Percentiles rank a stretch among this genome's conserved stretches.
Evolutionary conservation across 768 basidiomycete genomes (phyloP).

Genomic region (Sarcodon aspratus): DNA sequence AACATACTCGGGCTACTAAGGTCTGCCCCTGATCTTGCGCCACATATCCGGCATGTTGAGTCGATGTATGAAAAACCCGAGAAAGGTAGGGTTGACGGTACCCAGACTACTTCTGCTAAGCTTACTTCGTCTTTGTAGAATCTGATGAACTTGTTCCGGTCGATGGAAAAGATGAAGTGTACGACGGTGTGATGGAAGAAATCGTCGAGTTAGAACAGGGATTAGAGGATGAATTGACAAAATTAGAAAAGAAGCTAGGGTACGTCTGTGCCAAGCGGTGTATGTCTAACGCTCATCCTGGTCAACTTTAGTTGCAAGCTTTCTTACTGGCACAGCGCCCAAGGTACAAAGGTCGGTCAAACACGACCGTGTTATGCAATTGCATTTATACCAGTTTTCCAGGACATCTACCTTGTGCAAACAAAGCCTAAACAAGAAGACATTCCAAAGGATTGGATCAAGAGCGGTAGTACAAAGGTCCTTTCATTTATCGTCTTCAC

Average conservation of each 20-base stretch:
- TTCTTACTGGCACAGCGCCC: slow-evolving; percentile 65
- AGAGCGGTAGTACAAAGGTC: slow-evolving; percentile 69
- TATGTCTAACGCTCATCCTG: not conserved
- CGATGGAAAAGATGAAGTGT: slow-evolving; percentile 77
- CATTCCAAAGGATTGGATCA: slow-evolving; percentile 79
- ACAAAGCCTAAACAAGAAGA: slow-evolving; percentile 45
- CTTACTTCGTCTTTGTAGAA: slow-evolving; percentile 22
- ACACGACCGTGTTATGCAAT: not conserved
- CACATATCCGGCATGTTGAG: slow-evolving; percentile 63
- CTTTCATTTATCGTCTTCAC: not conserved
- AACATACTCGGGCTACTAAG: slow-evolving; percentile 68
- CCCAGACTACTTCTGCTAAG: not conserved
- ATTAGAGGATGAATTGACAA: slow-evolving; percentile 56
- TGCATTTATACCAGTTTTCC: slow-evolving; percentile 1
- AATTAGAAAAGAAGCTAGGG: slow-evolving; percentile 60
- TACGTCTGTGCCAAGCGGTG: slow-evolving; percentile 17
- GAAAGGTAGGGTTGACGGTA: slow-evolving; percentile 33
- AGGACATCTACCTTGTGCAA: slow-evolving; percentile 91
- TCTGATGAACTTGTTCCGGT: slow-evolving; percentile 65
- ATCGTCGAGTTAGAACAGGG: slow-evolving; percentile 60
- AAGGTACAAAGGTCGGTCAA: slow-evolving; percentile 61
- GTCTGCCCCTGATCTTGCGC: slow-evolving; percentile 68
- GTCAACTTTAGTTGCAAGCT: slow-evolving; percentile 32
- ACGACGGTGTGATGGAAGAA: slow-evolving; percentile 66
- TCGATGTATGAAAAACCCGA: slow-evolving; percentile 56